phyloP scores from a whole-genome alignment of 352 stramenopile species.

The Globisporangium polare region DNA sequence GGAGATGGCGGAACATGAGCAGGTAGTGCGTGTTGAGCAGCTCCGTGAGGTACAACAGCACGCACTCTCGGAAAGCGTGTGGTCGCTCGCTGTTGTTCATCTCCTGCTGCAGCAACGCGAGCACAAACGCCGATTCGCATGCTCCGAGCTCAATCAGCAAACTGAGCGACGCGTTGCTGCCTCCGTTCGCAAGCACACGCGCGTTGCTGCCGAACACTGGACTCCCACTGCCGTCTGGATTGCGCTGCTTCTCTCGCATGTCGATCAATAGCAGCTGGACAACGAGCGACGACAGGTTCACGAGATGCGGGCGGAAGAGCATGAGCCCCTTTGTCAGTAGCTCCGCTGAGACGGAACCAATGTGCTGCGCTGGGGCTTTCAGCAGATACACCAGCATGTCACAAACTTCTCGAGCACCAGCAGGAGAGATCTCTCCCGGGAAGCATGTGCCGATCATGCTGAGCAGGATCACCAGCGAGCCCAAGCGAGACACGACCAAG shows the following conservation, averaged over 20 bases:
- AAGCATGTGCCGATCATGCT: constrained; percentile 88
- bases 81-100: constrained; percentile 76
- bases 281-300: constrained; percentile 76
- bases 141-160: constrained; percentile 76
- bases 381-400: constrained; percentile 71
- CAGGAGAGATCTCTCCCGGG: constrained; percentile 74
- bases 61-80: constrained; percentile 65
- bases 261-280: constrained; percentile 69
- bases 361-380: constrained; percentile 42
- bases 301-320: constrained; percentile 77
- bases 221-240: constrained; percentile 23
- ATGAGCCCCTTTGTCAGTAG: constrained; percentile 80
- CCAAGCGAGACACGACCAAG: constrained; percentile 55
- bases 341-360: constrained; percentile 69
- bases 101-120: constrained; percentile 73
- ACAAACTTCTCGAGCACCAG: constrained; percentile 72
- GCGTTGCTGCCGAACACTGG: constrained; percentile 44
- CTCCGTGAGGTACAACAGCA: constrained; percentile 76
- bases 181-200: constrained; percentile 40
- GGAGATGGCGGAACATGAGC: constrained; percentile 80
- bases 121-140: constrained; percentile 74
- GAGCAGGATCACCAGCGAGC: constrained; percentile 71
- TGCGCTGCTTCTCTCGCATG: constrained; percentile 67
- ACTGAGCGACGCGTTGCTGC: constrained; percentile 69
- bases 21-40: constrained; percentile 82